Conservation (phyloP, 768 basidiomycete genomes). For the Trametes villosa region DNA sequence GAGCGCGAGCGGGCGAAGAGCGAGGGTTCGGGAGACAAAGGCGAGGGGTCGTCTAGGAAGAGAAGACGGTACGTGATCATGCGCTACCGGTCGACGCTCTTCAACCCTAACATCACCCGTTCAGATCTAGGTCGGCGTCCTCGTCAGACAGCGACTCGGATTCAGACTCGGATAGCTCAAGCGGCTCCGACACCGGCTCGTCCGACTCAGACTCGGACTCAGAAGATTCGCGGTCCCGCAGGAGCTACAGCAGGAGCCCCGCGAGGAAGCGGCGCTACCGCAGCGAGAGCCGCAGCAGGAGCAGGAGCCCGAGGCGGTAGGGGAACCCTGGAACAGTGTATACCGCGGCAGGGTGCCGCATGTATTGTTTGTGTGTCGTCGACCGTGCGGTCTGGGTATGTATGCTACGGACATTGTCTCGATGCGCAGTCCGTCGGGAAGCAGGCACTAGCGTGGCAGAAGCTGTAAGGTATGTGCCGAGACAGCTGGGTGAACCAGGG, state of each 20-base stretch:
- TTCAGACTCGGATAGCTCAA: constrained; percentile 27
- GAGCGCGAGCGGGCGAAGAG: constrained; percentile 63
- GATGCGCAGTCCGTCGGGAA: too few relatives aligned
- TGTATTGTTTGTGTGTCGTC: too few relatives aligned
- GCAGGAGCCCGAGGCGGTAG: constrained; percentile 20
- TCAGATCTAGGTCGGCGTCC: constrained; percentile 19
- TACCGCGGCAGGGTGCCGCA: too few relatives aligned
- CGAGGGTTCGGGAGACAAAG: constrained; percentile 27
- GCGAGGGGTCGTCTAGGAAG: constrained; percentile 31
- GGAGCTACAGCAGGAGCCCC: constrained; percentile 12
- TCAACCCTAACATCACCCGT: neutral
- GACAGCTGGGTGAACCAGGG: too few relatives aligned
- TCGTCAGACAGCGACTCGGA: constrained; percentile 26
- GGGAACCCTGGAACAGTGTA: neutral
- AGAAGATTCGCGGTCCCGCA: constrained; percentile 44
- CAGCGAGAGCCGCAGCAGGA: constrained; percentile 25
- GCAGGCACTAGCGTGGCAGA: too few relatives aligned
- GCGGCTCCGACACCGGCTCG: constrained; percentile 35
- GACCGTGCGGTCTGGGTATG: too few relatives aligned
- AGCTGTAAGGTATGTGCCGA: too few relatives aligned
- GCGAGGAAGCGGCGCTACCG: constrained; percentile 25
- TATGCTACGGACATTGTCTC: too few relatives aligned
- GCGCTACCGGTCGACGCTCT: neutral
- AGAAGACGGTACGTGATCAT: constrained; percentile 36
- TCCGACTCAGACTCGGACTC: constrained; percentile 44